Base-by-base conservation (phyloP, 768 basidiomycete species). In the Daedalea quercina region DNA sequence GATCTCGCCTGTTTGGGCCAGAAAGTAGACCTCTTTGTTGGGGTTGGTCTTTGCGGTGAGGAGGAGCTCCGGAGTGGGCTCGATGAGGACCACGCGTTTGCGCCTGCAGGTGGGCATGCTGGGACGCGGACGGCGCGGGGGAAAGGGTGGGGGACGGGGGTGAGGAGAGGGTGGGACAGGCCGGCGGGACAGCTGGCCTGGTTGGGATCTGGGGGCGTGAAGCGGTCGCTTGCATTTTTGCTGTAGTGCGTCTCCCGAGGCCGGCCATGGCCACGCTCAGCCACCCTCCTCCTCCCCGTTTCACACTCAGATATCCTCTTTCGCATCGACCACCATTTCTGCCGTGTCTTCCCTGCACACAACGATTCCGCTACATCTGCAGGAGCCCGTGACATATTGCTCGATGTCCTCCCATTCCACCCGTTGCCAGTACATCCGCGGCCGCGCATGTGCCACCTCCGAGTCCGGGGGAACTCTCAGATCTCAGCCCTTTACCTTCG, bases 1-100 rank as follows among this genome's bases (percentile, higher is more conserved):
- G 70, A 98, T 90, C 80, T 98, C 95, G 65, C 94, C 95, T 2
- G 95, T 98, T 70, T 92, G 85, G 58, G 84, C 75, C 65, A 98
- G 85, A 75, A 90, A 94, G 73, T 84, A 98, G 69, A 97, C 94
- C 59, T 85, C 82, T 65, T 73, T 81, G 69, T 76, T 73, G 33
- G 82, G 82, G 73, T 84, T 80, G 41, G 79, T 69, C 68, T 81
- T 76, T 63, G 76, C 75, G 54, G 80, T 78, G 57, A 80, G 77
- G 57, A 88, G 76, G 65, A 91, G 83, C 60, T 79, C 70, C 44
- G 80, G 77, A 49, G 87, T 81, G 58, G 88, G 85, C 70, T 90
- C 83, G 60, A 83, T 89, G 77, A 91, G 87, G 65, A 91, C 81
- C 60, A 91, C 89, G 76, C 88, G 82, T 71, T 91, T 91, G 76